phyloP scores from a whole-genome alignment of 495 filamentous ascomycete species.

The Talaromyces liani region DNA sequence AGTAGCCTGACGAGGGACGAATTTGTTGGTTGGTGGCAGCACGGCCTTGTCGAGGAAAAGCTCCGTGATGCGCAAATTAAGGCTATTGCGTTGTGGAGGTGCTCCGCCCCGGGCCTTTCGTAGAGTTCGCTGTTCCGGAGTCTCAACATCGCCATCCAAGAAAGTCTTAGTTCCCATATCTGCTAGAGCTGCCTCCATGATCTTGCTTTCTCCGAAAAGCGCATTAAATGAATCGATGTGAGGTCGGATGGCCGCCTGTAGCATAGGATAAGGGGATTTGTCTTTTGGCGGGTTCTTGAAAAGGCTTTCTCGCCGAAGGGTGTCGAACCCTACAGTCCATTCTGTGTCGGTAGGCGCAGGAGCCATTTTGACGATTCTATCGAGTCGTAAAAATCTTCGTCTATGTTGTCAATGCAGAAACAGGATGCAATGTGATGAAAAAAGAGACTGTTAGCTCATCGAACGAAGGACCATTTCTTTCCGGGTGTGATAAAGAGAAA shows the following conservation, averaged over 20 bases:
- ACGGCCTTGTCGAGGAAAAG: constrained; percentile 69
- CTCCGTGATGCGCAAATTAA: constrained; percentile 67
- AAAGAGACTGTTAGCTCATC: not conserved
- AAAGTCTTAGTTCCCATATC: constrained; percentile 88
- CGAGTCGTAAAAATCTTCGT: constrained; percentile 9
- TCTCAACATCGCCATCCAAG: constrained; percentile 63
- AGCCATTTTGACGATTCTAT: constrained; percentile 26
- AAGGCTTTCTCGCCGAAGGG: constrained; percentile 71
- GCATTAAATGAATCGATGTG: constrained; percentile 96
- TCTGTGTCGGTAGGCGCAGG: constrained; percentile 54
- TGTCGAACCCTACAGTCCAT: constrained; percentile 80
- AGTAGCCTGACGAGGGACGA: constrained; percentile 41
- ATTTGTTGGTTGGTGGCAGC: constrained; percentile 73
- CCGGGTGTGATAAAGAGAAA: constrained; percentile 13
- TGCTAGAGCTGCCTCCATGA: constrained; percentile 67
- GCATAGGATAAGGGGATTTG: constrained; percentile 76
- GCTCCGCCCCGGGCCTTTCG: constrained; percentile 37
- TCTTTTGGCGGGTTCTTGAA: constrained; percentile 84
- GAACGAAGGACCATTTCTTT: constrained; percentile 9
- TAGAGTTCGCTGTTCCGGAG: constrained; percentile 30
- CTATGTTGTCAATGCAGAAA: constrained; percentile 8
- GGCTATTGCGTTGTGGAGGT: constrained; percentile 54
- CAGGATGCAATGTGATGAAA: not conserved
- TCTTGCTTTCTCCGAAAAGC: constrained; percentile 61
- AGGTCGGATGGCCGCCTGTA: constrained; percentile 74